Percentiles rank a stretch among this genome's conserved stretches.
phyloP scores from a whole-genome alignment of 1,284 basidiomycete species.

The Ceratobasidium sp. region DNA sequence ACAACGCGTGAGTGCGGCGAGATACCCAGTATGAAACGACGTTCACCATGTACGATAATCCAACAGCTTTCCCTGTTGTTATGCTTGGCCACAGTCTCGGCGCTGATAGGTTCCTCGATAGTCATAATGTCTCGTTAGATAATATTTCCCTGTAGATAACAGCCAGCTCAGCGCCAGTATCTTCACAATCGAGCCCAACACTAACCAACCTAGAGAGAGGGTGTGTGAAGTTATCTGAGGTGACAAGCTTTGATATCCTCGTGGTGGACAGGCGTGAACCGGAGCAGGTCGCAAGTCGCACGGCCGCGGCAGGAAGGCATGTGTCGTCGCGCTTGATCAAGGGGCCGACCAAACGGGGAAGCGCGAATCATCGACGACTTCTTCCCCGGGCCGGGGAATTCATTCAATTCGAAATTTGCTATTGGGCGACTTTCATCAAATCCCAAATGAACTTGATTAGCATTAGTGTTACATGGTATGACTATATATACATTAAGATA shows the following conservation, averaged over 20 bases:
- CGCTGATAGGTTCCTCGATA: constrained; percentile 55
- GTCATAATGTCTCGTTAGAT: too few species aligned
- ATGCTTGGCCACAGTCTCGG: constrained; percentile 73
- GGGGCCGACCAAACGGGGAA: constrained; percentile 25
- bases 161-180: not conserved
- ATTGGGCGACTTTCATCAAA: constrained; percentile 11
- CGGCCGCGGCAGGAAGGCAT: not conserved
- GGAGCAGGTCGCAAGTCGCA: too few species aligned
- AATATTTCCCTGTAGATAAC: too few species aligned
- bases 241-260: too few species aligned
- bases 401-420: not conserved
- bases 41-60: constrained; percentile 86
- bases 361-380: not conserved
- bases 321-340: not conserved
- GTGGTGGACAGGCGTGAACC: not conserved
- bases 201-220: not conserved
- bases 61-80: constrained; percentile 80
- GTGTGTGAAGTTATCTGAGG: not conserved
- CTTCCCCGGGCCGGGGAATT: not conserved
- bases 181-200: not conserved
- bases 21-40: constrained; percentile 43
- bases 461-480: constrained; percentile 16
- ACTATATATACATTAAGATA: not conserved
- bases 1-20: not conserved
- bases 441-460: not conserved